A percentile compares a stretch with the other conserved stretches of the same genome.
Conservation (phyloP, 768 basidiomycete genomes). For the Pleurotus cornucopiae region DNA sequence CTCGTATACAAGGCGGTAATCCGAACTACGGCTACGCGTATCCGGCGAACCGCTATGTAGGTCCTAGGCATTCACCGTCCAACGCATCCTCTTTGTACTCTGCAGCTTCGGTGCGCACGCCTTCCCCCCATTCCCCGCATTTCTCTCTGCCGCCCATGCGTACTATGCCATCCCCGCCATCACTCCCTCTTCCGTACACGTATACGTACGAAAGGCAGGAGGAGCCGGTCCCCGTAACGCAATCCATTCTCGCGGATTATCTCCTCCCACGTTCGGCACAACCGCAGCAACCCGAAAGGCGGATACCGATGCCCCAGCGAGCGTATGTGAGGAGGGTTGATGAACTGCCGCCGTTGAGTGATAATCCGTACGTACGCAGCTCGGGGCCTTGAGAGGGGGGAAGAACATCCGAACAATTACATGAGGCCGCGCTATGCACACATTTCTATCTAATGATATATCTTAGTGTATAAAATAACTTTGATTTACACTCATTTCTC, state of each 20-base stretch:
- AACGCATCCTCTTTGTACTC: neutral
- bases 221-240: slow-evolving; percentile 1
- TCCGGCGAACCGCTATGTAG: neutral
- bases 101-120: neutral
- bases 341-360: neutral
- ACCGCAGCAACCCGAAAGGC: neutral
- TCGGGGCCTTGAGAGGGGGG: neutral
- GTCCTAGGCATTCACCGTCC: neutral
- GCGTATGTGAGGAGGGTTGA: neutral
- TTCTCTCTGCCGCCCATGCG: neutral
- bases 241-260: slow-evolving; percentile 1
- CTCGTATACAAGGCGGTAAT: neutral
- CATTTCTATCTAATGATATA: too few species aligned
- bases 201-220: slow-evolving; percentile 2
- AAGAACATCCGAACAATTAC: too few species aligned
- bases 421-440: too few species aligned
- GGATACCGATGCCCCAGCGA: slow-evolving; percentile 1
- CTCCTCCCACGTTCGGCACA: neutral
- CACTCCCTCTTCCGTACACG: neutral
- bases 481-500: too few species aligned
- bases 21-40: neutral
- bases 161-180: neutral
- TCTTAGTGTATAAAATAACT: too few species aligned
- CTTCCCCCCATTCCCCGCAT: neutral
- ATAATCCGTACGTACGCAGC: slow-evolving; percentile 7